These are phyloP conservation scores for Rhodotorula sp. DNA, from an alignment of 1,284 basidiomycete genomes.

Conservation along the genomic window DNA sequence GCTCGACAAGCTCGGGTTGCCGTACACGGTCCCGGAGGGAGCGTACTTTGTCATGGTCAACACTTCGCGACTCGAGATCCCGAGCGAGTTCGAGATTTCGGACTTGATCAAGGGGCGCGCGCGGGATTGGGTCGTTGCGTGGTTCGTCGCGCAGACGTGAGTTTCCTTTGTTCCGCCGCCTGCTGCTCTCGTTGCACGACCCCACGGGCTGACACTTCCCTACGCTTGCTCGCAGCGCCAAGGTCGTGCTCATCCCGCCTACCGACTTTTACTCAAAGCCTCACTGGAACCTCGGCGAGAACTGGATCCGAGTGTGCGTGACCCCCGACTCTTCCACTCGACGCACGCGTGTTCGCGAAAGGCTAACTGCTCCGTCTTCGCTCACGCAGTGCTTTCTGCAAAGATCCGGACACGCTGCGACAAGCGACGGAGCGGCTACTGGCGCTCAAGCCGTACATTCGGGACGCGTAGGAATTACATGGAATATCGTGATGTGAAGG, in stretches of 20 bases:
- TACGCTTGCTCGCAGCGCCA: conserved; percentile 53
- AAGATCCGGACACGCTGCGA: conserved; percentile 77
- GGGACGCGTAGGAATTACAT: conserved; percentile 9
- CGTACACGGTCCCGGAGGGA: conserved; percentile 83
- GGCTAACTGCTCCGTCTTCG: neutral
- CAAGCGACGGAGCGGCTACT: conserved; percentile 74
- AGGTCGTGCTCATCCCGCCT: conserved; percentile 87
- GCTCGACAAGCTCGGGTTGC: conserved; percentile 81
- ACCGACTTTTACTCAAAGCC: conserved; percentile 94
- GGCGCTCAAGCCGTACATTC: conserved; percentile 67
- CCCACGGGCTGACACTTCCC: neutral
- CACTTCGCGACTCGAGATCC: conserved; percentile 63
- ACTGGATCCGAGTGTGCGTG: conserved; percentile 68
- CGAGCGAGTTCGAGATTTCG: conserved; percentile 80
- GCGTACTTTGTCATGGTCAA: conserved; percentile 80
- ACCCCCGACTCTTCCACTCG: too few relatives aligned
- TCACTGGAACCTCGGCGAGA: conserved; percentile 79
- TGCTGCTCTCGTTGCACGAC: neutral
- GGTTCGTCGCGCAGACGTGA: conserved; percentile 48
- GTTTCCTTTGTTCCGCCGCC: conserved; percentile 9
- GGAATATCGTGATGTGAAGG: too few relatives aligned
- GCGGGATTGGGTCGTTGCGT: conserved; percentile 74
- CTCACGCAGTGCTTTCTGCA: conserved; percentile 71
- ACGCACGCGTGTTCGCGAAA: too few relatives aligned
- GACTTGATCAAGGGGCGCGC: conserved; percentile 72